These are phyloP conservation scores for Nicotiana undulata DNA, from an alignment of 257 asterid genomes.

Conservation along the genomic window DNA sequence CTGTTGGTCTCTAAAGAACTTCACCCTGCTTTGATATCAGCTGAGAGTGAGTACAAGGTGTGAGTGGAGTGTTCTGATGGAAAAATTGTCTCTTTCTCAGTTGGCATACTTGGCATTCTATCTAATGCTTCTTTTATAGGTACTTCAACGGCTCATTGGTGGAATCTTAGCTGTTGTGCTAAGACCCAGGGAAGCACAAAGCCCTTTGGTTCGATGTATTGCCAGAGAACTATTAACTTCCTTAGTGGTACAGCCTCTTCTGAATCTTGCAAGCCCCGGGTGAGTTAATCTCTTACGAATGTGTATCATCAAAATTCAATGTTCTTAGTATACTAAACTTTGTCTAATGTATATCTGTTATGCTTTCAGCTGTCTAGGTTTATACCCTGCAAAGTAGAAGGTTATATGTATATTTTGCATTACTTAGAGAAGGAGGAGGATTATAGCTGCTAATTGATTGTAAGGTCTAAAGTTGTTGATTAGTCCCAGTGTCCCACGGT, in stretches of 20 bases:
- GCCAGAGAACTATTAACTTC: constrained; percentile 92
- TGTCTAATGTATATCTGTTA: neutral
- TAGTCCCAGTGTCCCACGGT: neutral
- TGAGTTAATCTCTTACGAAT: constrained; percentile 38
- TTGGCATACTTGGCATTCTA: constrained; percentile 12
- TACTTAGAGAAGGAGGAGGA: neutral
- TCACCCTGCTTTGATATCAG: constrained; percentile 94
- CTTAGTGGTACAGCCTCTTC: constrained; percentile 85
- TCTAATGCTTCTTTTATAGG: constrained; percentile 41
- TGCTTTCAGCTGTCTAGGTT: neutral
- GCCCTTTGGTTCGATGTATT: constrained; percentile 87
- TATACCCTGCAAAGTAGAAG: neutral
- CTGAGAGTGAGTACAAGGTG: constrained; percentile 99
- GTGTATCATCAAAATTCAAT: neutral
- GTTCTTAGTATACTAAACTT: neutral
- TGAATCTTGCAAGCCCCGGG: constrained; percentile 91
- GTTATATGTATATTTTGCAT: neutral
- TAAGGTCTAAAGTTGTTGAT: neutral
- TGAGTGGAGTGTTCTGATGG: constrained; percentile 51
- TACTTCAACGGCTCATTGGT: constrained; percentile 90
- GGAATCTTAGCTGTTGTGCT: constrained; percentile 85
- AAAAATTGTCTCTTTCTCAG: constrained; percentile 17
- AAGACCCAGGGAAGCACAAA: constrained; percentile 91
- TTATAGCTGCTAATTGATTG: neutral
- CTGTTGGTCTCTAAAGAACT: constrained; percentile 79